These are phyloP conservation scores for Gremmenia infestans DNA, from an alignment of 2,329 filamentous ascomycete genomes.

Conservation along the genomic window DNA sequence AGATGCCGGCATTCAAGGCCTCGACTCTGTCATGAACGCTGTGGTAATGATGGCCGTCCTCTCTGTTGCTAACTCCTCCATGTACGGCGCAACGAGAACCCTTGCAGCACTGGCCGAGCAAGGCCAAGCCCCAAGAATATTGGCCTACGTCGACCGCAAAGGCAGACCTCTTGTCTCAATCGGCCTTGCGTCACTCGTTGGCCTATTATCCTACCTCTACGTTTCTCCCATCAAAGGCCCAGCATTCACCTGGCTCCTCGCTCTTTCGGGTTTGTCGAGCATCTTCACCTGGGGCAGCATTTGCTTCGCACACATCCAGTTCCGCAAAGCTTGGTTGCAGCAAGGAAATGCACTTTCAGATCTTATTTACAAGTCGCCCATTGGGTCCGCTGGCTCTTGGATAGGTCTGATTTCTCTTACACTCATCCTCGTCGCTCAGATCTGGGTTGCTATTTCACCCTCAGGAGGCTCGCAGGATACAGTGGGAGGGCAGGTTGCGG, in stretches of 20 bases:
- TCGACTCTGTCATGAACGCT: conserved; percentile 87
- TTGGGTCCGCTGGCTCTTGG: conserved; percentile 58
- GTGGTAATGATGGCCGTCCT: conserved; percentile 89
- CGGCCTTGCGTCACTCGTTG: conserved; percentile 56
- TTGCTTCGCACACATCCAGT: conserved; percentile 84
- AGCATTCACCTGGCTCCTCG: conserved; percentile 76
- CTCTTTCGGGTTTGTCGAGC: conserved; percentile 66
- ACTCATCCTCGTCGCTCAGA: conserved; percentile 40
- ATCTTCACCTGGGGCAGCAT: conserved; percentile 81
- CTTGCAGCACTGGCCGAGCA: conserved; percentile 87
- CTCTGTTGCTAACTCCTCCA: conserved; percentile 86
- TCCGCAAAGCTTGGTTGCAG: conserved; percentile 69
- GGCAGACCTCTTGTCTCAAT: conserved; percentile 77
- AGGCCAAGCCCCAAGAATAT: conserved; percentile 69
- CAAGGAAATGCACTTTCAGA: conserved; percentile 57
- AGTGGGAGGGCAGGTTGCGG: conserved; percentile 44
- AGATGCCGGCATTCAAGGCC: conserved; percentile 72
- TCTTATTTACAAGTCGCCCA: conserved; percentile 56
- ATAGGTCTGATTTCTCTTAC: conserved; percentile 52
- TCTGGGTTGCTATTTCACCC: conserved; percentile 80
- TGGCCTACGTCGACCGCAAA: conserved; percentile 77
- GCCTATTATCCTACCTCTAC: conserved; percentile 74
- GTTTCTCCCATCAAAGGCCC: conserved; percentile 47
- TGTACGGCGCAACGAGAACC: conserved; percentile 87
- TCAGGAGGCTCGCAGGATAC: conserved; percentile 48